Conservation (phyloP, 192 early-diverging fungal genomes). For the Kickxella alabastrina region DNA sequence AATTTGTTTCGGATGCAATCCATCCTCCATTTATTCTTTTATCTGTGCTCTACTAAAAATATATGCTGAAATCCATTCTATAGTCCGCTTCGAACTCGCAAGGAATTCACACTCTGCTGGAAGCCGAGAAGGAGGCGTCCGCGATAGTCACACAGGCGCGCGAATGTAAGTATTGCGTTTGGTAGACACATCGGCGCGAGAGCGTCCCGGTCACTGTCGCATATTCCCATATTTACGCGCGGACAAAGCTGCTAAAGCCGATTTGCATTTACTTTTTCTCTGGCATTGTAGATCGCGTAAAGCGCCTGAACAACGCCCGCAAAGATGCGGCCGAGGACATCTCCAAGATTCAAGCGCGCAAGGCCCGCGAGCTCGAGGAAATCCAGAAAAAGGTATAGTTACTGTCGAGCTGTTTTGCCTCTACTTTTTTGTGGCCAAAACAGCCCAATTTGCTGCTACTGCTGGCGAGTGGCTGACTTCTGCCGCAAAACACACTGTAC, state of each 20-base stretch:
- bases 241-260: too few species aligned
- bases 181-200: too few species aligned
- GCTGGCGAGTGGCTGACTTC: too few species aligned
- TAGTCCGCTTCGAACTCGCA: conserved; percentile 68
- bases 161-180: conserved; percentile 59
- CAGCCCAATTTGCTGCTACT: too few species aligned
- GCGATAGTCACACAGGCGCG: conserved; percentile 89
- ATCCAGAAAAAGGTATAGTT: conserved; percentile 25
- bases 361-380: conserved; percentile 63
- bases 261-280: neutral
- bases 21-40: too few species aligned
- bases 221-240: too few species aligned
- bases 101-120: conserved; percentile 93
- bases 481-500: too few species aligned
- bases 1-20: neutral
- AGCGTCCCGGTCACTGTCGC: too few species aligned
- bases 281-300: conserved; percentile 63
- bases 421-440: too few species aligned
- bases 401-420: neutral
- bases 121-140: conserved; percentile 95
- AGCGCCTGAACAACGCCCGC: conserved; percentile 93
- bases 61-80: too few species aligned
- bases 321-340: conserved; percentile 91
- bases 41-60: too few species aligned
- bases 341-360: conserved; percentile 76